Evolutionary conservation across 2,329 filamentous ascomycete species (phyloP).

Genomic region (Phialemonium atrogriseum): DNA sequence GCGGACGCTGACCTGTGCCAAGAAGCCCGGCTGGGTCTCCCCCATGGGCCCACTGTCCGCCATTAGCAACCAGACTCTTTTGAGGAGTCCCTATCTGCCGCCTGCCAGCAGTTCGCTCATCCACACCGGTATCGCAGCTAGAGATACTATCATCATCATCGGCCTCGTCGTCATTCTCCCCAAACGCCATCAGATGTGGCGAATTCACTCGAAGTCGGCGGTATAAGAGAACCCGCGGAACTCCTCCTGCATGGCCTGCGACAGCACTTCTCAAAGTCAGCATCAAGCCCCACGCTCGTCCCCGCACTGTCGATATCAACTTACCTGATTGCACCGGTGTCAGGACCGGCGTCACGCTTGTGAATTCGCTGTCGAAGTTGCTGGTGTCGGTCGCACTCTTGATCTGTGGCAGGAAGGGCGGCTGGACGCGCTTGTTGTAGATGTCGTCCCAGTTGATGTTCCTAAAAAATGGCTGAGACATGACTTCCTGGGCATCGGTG

Average conservation of each 20-base stretch:
- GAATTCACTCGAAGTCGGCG: constrained; percentile 65
- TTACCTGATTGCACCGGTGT: constrained; percentile 95
- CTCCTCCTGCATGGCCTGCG: constrained; percentile 98
- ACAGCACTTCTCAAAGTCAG: constrained; percentile 57
- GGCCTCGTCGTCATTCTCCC: too few species aligned
- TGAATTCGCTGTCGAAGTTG: constrained; percentile 98
- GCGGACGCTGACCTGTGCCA: too few species aligned
- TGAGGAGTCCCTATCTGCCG: too few species aligned
- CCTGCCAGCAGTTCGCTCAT: too few species aligned
- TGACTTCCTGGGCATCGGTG: constrained; percentile 95
- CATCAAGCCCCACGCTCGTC: background rate
- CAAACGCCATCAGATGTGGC: too few species aligned
- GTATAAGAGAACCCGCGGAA: constrained; percentile 99
- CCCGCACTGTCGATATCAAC: constrained; percentile 23
- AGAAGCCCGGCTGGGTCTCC: too few species aligned
- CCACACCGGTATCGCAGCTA: too few species aligned
- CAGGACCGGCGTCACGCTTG: constrained; percentile 92
- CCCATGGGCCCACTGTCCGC: too few species aligned
- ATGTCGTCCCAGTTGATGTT: constrained; percentile 99
- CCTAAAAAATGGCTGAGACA: constrained; percentile 97
- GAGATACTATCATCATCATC: too few species aligned
- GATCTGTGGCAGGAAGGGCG: constrained; percentile 85
- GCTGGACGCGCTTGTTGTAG: constrained; percentile 84
- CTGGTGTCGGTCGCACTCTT: constrained; percentile 95
- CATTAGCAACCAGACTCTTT: too few species aligned